Base-by-base conservation (phyloP, 257 asterid genomes). In the Cordia subcordata region DNA sequence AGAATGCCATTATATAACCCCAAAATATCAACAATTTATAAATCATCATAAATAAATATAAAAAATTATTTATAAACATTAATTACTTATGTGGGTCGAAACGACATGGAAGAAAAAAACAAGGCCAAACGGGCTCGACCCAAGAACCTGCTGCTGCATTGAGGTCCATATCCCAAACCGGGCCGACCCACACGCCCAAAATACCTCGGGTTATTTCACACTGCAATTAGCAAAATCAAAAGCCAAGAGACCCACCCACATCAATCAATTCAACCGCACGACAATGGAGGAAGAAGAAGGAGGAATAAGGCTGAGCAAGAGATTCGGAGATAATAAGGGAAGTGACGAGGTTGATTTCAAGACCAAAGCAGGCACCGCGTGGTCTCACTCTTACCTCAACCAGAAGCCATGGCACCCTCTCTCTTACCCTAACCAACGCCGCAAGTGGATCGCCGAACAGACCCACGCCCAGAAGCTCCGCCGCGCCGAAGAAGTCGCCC, bases 361-460 rank as follows among this genome's bases (percentile, higher is more conserved):
- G 64, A 81, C 91, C 21, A 93, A 84, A 78, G 70, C 99, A 5
- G 99, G 99, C 0, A 93, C 99, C 5, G 99, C 99, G 3, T 93
- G 99, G 99, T 93, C 99, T 39, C 99, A 93, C 76, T 58, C 72
- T 15, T 93, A 68, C 81, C 89, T 93, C 57, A 93, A 93, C 71
- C 99, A 93, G 88, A 93, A 93, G 77, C 99, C 99, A 10, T 93
- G 99, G 97, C 97, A 93, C 39, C 99, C 99, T 40, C 97, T 93
- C 49, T 93, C 99, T 59, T 93, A 93, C 69, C 99, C 99, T 35
- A 93, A 93, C 67, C 99, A 93, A 75, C 97, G 99, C 68, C 96
- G 99, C 62, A 93, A 93, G 61, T 86, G 99, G 99, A 93, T 93
- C 64, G 99, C 99, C 65, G 99, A 93, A 68, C 99, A 93, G 69